Base-by-base conservation (phyloP, 1,284 basidiomycete genomes). In the Sporisorium graminicola region DNA sequence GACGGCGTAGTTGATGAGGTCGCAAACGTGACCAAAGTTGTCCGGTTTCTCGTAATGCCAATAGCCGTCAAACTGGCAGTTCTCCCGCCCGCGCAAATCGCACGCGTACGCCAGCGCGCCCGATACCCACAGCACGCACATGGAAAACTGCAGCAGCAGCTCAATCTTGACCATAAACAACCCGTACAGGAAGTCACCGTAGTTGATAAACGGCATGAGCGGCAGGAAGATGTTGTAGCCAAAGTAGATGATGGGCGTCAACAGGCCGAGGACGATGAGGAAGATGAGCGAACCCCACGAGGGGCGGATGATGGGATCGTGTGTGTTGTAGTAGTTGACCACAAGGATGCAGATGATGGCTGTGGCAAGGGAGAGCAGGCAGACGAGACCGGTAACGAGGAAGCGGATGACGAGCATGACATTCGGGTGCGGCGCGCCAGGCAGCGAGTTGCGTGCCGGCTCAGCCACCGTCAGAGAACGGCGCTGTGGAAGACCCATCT, bases 261-360 rank as follows among this genome's bases (percentile, higher is more conserved):
- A 68, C 49, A 86, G 76, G 47, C 86, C 86, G 59, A 86, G 82
- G 59, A 86, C 66, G 69, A 86, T 82, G 42, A 82, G 63, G 77
- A 84, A 86, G 78, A 86, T 86, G 60, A 86, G 72, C 2, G 83
- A 85, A 1, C 86, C 84, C 85, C 86, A 86, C 1, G 86, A 82
- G 1, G 86, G 86, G 27, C 78, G 73, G 62, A 86, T 81, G 72
- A 86, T 84, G 9, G 85, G 86, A 22, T 81, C 74, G 63, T 86
- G 79, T 1, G 60, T 64, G 73, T 86, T 83, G 82, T 86, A 86
- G 80, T 85, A 86, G 69, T 83, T 55, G 27, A 85, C 81, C 18
- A 83, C 74, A 18, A 85, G 73, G 62, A 82, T 77, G 60, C 68
- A 50, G 66, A 85, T 81, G 70, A 85, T 82, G 42, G 80, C 71